Base-by-base conservation (phyloP, 106 monocot genomes). In the Cymbidium sinense region DNA sequence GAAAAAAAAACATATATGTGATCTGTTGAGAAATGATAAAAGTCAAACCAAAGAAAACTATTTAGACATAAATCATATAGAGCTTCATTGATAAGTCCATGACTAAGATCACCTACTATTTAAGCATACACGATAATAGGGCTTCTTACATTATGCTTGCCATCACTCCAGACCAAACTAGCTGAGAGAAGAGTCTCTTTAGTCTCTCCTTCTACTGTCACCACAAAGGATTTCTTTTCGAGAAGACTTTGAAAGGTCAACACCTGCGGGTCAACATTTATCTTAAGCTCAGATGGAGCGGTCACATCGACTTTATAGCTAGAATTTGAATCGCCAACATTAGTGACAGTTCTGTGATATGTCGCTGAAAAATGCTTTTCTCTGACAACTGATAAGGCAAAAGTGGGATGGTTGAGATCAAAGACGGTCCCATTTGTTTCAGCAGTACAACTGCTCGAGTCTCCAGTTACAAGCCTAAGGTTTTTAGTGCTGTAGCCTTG, bases 151-250 rank as follows among this genome's bases (percentile, higher is more conserved):
- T 30, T 19, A 55, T 81, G 79, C n/a, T 27, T 27, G 0, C 82
- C 85, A 39, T 91, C 85, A 41, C 27, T 41, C 87, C 87, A 88
- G 8, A 54, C 15, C 41, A 91, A 73, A 4, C 83, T 75, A 18
- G 79, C 91, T 5, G 86, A 84, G 0, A 79, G 0, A 9, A 44
- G 9, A 5, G 75, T 10, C 27, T 17, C 3, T 6, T 23, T 5
- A 13, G 34, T 25, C 0, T 23, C 51, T 10, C 86, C 84, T 21
- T 62, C 70, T 31, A 88, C 75, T 21, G 34, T 82, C 41, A 86
- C 75, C 0, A 18, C 64, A 25, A 86, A 91, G 0, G 70, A 43
- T 18, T 65, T 33, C 64, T 80, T 82, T 83, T 82, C 81, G 1
- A 43, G 0, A 47, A 71, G 4, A 1, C 18, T 17, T 4, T 62